phyloP scores from a whole-genome alignment of 176 grass and related monocot species.

The Otatea glauca region DNA sequence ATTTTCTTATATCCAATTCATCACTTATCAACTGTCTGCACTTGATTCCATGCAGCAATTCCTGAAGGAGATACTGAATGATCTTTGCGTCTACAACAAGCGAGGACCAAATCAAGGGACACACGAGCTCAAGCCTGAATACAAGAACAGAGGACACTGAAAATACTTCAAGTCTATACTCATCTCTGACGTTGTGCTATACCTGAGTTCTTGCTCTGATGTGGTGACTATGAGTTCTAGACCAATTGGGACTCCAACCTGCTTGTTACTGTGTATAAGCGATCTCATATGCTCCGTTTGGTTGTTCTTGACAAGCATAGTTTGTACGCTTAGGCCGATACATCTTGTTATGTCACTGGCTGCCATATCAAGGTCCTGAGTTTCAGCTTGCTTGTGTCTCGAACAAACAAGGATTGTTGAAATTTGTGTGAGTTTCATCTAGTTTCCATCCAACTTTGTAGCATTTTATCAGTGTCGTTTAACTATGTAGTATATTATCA shows the following conservation, averaged over 20 bases:
- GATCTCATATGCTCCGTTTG: neutral
- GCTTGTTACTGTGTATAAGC: conserved; percentile 16
- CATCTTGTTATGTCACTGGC: neutral
- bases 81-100: conserved; percentile 87
- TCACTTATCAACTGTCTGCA: neutral
- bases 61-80: conserved; percentile 90
- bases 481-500: too few relatives aligned
- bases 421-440: neutral
- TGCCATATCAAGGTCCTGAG: neutral
- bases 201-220: neutral
- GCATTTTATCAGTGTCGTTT: too few relatives aligned
- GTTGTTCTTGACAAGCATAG: conserved; percentile 21
- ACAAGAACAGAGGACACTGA: conserved; percentile 73
- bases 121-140: conserved; percentile 89
- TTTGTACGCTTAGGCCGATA: neutral
- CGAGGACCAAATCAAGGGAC: conserved; percentile 94
- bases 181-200: neutral
- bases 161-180: conserved; percentile 33
- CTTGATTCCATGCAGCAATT: conserved; percentile 74
- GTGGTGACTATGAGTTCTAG: neutral
- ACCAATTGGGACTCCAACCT: neutral
- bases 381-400: neutral
- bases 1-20: neutral
- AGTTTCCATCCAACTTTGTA: too few relatives aligned
- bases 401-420: neutral